A percentile compares a stretch with the other conserved stretches of the same genome.
These are phyloP conservation scores for Fusarium bactridioides DNA, from an alignment of 2,329 filamentous ascomycete genomes.

Conservation along the genomic window DNA sequence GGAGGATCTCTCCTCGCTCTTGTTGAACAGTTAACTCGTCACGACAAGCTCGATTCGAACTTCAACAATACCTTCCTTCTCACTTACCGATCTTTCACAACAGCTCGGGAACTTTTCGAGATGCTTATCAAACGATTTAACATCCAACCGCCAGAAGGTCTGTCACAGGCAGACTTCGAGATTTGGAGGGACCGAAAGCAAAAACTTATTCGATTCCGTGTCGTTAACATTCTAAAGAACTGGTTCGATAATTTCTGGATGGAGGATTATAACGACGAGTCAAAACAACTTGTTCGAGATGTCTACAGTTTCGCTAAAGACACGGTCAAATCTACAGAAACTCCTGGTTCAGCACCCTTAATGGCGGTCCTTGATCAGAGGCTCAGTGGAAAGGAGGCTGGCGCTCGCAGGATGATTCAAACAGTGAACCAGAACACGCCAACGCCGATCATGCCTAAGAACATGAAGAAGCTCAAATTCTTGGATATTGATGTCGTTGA, in stretches of 20 bases:
- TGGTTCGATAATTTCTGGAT: conserved; percentile 99
- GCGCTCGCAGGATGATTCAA: conserved; percentile 84
- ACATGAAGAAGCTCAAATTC: conserved; percentile 99
- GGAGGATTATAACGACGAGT: conserved; percentile 88
- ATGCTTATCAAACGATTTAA: conserved; percentile 90
- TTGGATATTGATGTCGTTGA: conserved; percentile 95
- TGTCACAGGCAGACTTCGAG: conserved; percentile 79
- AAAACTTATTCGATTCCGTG: conserved; percentile 92
- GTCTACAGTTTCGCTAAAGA: conserved; percentile 92
- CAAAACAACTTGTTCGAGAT: conserved; percentile 82
- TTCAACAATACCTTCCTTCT: conserved; percentile 99
- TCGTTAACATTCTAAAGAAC: conserved; percentile 96
- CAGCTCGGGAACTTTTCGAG: conserved; percentile 89
- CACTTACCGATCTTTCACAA: conserved; percentile 95
- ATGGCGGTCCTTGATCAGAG: conserved; percentile 90
- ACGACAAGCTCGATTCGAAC: conserved; percentile 92
- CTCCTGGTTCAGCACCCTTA: conserved; percentile 83
- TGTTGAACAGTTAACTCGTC: conserved; percentile 93
- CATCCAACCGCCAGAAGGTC: conserved; percentile 86
- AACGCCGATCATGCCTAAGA: conserved; percentile 92
- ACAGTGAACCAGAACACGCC: conserved; percentile 86
- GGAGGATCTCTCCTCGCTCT: conserved; percentile 88
- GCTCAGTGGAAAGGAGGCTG: conserved; percentile 85
- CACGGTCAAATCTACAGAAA: conserved; percentile 91
- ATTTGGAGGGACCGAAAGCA: conserved; percentile 94